Evolutionary conservation across 148 eudicot genomes (phyloP).

Genomic region (Drosera capensis): DNA sequence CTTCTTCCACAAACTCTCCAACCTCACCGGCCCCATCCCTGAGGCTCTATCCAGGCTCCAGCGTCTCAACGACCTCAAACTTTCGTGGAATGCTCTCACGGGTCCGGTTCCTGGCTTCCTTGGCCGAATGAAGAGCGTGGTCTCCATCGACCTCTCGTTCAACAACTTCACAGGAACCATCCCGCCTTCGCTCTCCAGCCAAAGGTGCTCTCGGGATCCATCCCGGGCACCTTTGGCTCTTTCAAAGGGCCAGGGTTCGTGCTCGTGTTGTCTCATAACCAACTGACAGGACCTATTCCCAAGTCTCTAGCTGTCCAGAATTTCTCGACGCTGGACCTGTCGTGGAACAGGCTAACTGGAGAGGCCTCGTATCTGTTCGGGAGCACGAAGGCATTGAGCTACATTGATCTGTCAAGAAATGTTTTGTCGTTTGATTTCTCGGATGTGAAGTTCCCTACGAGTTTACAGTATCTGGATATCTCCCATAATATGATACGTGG

Average conservation of each 20-base stretch:
- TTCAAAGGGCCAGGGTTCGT: neutral
- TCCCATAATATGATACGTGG: slow-evolving; percentile 44
- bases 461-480: slow-evolving; percentile 20
- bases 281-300: slow-evolving; percentile 25
- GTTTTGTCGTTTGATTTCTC: slow-evolving; percentile 26
- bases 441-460: slow-evolving; percentile 9
- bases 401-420: slow-evolving; percentile 20
- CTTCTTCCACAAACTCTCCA: slow-evolving; percentile 3
- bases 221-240: slow-evolving; percentile 18
- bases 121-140: slow-evolving; percentile 8
- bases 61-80: slow-evolving; percentile 10
- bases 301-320: slow-evolving; percentile 14
- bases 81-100: slow-evolving; percentile 12
- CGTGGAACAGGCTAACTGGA: slow-evolving; percentile 22
- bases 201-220: slow-evolving; percentile 23
- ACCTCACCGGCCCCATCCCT: slow-evolving; percentile 30
- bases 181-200: slow-evolving; percentile 14
- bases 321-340: slow-evolving; percentile 10
- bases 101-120: slow-evolving; percentile 27
- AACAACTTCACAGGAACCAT: slow-evolving; percentile 21
- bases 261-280: slow-evolving; percentile 20
- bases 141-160: slow-evolving; percentile 11
- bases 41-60: slow-evolving; percentile 12
- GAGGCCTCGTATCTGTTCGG: slow-evolving; percentile 41
- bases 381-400: slow-evolving; percentile 11